Base-by-base conservation (phyloP, 768 basidiomycete species). In the Tulasnella sp. region DNA sequence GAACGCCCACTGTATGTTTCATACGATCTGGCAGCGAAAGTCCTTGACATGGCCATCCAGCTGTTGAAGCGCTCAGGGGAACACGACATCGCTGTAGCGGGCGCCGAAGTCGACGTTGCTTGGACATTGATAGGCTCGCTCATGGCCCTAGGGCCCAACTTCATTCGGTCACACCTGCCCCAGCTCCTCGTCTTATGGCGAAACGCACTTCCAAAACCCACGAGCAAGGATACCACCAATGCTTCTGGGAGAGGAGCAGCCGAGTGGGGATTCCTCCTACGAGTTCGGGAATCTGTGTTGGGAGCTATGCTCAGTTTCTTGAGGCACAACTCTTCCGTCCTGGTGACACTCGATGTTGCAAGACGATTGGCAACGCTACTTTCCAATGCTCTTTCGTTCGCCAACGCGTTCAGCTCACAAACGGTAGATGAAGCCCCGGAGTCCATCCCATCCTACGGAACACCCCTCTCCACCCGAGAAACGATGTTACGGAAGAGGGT, bases 141-240 rank as follows among this genome's bases (percentile, higher is more conserved):
- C 27, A 91, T 97, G 87, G 78, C 84, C 2, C 80, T 96, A 6
- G 94, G 93, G 0, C 89, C 87, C 2, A 86, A 90, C 63, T 96
- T 98, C 62, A 91, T 97, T 51, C 82, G 89, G 15, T 80, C 90
- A 0, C 92, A 99, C 67, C 77, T 98, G 1, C 86, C 93, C 0
- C 94, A 97, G 63, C 74, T 98, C 15, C 77, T 98, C 37, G 90
- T 98, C 0, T 78, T 99, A 2, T 99, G 96, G 96, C 76, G 96
- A 31, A 99, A 99, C 63, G 92, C 94, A 1, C 75, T 99, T 0
- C 92, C 96, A 1, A 99, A 98, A 69, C 84, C 90, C 0, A 92
- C 89, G 0, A 84, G 77, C 64, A 96, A 96, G 68, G 94, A 98
- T 64, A 73, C 80, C 0, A 69, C 74, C 0, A 71, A 71, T 12